phyloP scores from a whole-genome alignment of 306 rosid genomes.

The Carpinus viminea region DNA sequence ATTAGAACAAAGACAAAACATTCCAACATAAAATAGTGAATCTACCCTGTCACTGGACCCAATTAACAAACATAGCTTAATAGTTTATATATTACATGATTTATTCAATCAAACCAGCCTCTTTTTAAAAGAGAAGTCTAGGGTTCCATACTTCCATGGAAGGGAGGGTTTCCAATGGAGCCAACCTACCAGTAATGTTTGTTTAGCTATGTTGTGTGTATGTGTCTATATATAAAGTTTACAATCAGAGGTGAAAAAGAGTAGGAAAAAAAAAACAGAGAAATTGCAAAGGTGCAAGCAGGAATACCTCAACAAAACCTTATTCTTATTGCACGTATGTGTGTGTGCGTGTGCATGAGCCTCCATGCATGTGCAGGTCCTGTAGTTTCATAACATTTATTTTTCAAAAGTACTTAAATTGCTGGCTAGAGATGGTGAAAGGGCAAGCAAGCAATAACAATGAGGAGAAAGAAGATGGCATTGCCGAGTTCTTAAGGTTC shows the following conservation, averaged over 20 bases:
- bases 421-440: not conserved
- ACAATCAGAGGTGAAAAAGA: not conserved
- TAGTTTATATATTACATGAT: not conserved
- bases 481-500: not conserved
- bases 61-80: not conserved
- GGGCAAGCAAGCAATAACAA: not conserved
- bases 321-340: not conserved
- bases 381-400: not conserved
- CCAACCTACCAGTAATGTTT: not conserved
- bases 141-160: not conserved
- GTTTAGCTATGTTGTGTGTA: not conserved
- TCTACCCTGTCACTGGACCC: not conserved
- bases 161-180: not conserved
- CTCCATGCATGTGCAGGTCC: not conserved
- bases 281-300: not conserved
- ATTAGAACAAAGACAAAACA: not conserved
- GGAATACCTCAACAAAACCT: not conserved
- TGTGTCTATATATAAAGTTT: not conserved
- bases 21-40: not conserved
- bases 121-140: not conserved
- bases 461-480: not conserved
- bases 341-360: not conserved
- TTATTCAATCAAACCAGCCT: not conserved
- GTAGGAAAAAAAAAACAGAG: too few relatives aligned
- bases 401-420: not conserved